Evolutionary conservation across 805 yeast species (phyloP), one percentile per base, ranked within the genome.

Genomic region (Kazachstania martiniae): DNA sequence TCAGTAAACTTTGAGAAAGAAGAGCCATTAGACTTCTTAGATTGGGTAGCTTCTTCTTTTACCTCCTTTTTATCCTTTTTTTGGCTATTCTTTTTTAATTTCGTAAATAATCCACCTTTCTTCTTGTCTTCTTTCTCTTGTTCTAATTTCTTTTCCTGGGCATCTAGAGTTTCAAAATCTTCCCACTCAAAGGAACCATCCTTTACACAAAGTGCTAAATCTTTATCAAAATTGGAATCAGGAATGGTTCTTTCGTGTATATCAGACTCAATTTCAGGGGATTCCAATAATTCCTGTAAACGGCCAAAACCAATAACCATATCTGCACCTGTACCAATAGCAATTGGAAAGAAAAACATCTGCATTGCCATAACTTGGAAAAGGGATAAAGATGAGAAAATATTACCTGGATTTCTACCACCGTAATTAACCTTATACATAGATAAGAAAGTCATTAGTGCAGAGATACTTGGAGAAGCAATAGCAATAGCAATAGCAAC

Each of bases 111-210:
- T n/a, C n/a, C n/a, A n/a, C n/a, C n/a, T n/a, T n/a, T n/a, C n/a
- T n/a, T n/a, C n/a, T n/a, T n/a, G n/a, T n/a, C n/a, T n/a, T n/a
- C n/a, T n/a, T n/a, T n/a, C 4, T 37, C 36, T 27, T 46, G 46
- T 10, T 40, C 41, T 27, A 47, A 35, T 27, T 54, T 56, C 19
- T 51, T 56, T 33, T 62, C 52, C 33, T 35, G 35, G 3, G 44
- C 38, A 18, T 49, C 61, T 25, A 50, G 41, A n/a, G 39, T 52
- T 31, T 56, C 65, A 51, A 62, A 69, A 12, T 52, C 57, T 33
- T 72, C 80, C 94, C 94, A 84, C 35, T 66, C 66, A 46, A 83
- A 84, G 1, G 65, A 51, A 7, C 75, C 93, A 36, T 71, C 39
- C 1, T 48, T 43, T 8, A 80, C 59, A 14, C 52, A 52, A 28